Conservation (phyloP, 2,329 filamentous ascomycete species). For the Hypoxylon sp. region DNA sequence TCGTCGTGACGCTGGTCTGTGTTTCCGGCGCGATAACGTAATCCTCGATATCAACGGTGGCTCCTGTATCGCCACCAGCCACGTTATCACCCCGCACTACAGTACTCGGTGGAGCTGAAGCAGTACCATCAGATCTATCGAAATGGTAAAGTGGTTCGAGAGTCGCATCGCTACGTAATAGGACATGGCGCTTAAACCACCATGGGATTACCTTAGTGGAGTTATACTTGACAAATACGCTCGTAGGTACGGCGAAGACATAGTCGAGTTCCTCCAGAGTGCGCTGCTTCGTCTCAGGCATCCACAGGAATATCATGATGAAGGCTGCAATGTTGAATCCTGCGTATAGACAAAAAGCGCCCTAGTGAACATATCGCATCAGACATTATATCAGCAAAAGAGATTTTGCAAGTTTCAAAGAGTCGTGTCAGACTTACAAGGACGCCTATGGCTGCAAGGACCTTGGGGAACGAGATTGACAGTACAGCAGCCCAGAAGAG, state of each 20-base stretch:
- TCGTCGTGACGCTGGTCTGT: slow-evolving; percentile 18
- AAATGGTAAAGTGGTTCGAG: slow-evolving; percentile 41
- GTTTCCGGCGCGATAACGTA: slow-evolving; percentile 5
- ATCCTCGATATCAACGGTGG: slow-evolving; percentile 26
- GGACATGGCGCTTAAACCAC: slow-evolving; percentile 41
- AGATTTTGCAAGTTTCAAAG: not conserved
- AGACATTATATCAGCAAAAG: slow-evolving; percentile 10
- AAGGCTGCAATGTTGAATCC: slow-evolving; percentile 63
- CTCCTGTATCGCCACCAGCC: slow-evolving; percentile 21
- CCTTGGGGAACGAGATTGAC: slow-evolving; percentile 62
- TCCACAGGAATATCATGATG: slow-evolving; percentile 57
- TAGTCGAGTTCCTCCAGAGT: slow-evolving; percentile 45
- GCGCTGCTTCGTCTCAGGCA: slow-evolving; percentile 58
- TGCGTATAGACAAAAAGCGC: slow-evolving; percentile 63
- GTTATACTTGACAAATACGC: slow-evolving; percentile 43
- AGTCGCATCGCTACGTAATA: slow-evolving; percentile 18
- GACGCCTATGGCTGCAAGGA: slow-evolving; percentile 58
- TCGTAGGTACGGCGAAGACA: slow-evolving; percentile 42
- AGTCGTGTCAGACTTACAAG: slow-evolving; percentile 46
- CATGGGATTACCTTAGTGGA: slow-evolving; percentile 39
- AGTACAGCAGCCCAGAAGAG: slow-evolving; percentile 53
- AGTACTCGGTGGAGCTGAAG: slow-evolving; percentile 1
- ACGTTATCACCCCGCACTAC: slow-evolving; percentile 6
- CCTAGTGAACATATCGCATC: slow-evolving; percentile 42
- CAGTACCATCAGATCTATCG: slow-evolving; percentile 9